These are phyloP conservation scores for Lomentospora prolificans DNA, from an alignment of 2,329 filamentous ascomycete genomes.

Conservation along the genomic window DNA sequence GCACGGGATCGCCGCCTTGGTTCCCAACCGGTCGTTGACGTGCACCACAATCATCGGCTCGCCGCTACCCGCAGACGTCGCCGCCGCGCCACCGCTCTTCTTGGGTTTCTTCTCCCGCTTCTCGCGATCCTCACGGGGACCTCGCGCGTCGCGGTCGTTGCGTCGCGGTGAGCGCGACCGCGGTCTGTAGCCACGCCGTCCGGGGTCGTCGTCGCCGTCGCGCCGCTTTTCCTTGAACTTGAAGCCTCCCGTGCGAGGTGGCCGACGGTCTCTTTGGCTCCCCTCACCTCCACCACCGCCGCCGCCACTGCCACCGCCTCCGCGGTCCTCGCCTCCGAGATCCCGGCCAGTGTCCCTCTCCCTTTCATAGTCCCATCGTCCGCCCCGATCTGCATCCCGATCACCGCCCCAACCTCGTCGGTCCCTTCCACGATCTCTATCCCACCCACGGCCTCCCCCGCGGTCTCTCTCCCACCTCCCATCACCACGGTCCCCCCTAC, in stretches of 20 bases:
- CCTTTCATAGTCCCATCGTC: conserved; percentile 13
- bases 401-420: conserved; percentile 9
- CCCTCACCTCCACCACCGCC: neutral
- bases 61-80: too few relatives aligned
- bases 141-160: conserved; percentile 13
- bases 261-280: neutral
- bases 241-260: conserved; percentile 32
- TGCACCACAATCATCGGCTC: conserved; percentile 91
- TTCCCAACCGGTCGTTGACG: conserved; percentile 90
- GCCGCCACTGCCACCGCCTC: conserved; percentile 2
- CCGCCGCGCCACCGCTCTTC: conserved; percentile 16
- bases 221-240: conserved; percentile 49
- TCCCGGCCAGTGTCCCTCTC: conserved; percentile 16
- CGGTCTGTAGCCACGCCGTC: conserved; percentile 17
- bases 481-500: neutral
- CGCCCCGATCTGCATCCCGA: conserved; percentile 3
- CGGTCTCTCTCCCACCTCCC: neutral
- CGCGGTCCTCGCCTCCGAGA: conserved; percentile 22
- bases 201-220: conserved; percentile 28
- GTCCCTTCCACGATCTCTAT: conserved; percentile 9
- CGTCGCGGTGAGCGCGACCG: conserved; percentile 16
- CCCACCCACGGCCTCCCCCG: neutral
- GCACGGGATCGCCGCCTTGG: conserved; percentile 90
- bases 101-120: conserved; percentile 25
- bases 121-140: conserved; percentile 22